Evolutionary conservation across 495 filamentous ascomycete genomes (phyloP), one percentile per base, ranked within the genome.

Genomic region (Tetracladium marchalianum): DNA sequence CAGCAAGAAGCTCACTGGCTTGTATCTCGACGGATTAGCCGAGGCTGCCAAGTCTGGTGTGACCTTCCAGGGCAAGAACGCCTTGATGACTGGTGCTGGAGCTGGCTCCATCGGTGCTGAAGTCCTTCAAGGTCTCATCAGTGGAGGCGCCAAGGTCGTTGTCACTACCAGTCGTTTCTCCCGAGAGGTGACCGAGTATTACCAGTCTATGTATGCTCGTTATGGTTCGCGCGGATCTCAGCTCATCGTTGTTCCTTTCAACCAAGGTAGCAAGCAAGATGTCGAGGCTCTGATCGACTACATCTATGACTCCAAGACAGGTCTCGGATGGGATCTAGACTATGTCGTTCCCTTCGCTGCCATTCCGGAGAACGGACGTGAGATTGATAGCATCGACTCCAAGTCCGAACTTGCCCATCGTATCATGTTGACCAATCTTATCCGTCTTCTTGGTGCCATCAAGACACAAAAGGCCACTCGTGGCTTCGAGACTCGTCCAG

Each of bases 51-150:
- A 78, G 51, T 71, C 77, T 31, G 92, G 92, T 54, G 79, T 97
- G 36, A 86, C 84, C 11, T 97, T 95, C 70, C 81, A 87, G 56
- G 87, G 85, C 61, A 97, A 95, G 77, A 87, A 95, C 61, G 93
- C 83, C 31, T 77, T 99, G 48, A 97, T 99, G 90, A 99, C 92
- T 43, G 92, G 92, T 67, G 92, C 92, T 44, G 92, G 92, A 65
- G 92, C 89, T 54, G 92, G 92, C 38, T 99, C 92, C 19, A 99
- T 99, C 57, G 92, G 90, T 59, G 93, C 93, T n/a, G 92, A 97
- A 47, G 90, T 99, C 36, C 75, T 99, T 11, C 90, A 97, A 65
- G 92, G 92, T 32, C 71, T 99, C 47, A 90, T 99, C 64, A 93
- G 86, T 58, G 92, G 93, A 64, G 92, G 92, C 57, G 92, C 90